A percentile compares a stretch with the other conserved stretches of the same genome.
phyloP scores from a whole-genome alignment of 192 early-diverging fungal species.

The Globomyces pollinis-pini region DNA sequence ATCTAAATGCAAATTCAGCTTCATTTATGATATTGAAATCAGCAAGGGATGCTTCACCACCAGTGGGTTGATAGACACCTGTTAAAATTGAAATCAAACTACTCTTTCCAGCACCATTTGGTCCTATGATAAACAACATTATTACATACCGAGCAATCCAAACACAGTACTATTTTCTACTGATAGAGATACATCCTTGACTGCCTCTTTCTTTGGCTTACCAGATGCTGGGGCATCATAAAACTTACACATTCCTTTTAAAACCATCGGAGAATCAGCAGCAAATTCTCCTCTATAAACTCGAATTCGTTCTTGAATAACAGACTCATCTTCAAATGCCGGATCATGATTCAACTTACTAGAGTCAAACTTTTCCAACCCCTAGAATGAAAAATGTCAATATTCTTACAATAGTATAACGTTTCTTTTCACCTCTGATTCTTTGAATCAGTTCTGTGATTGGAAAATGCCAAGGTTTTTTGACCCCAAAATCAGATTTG shows the following conservation, averaged over 20 bases:
- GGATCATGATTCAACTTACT: conserved; percentile 7
- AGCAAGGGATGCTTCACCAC: conserved; percentile 47
- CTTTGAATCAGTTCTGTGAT: not conserved
- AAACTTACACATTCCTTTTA: conserved; percentile 55
- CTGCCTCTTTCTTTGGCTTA: conserved; percentile 31
- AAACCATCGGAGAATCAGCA: conserved; percentile 27
- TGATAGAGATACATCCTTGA: conserved; percentile 56
- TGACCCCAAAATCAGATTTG: conserved; percentile 4
- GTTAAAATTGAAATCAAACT: conserved; percentile 63
- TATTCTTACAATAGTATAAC: too few species aligned
- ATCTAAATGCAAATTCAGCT: conserved; percentile 20
- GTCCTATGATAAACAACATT: too few species aligned
- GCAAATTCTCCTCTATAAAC: conserved; percentile 33
- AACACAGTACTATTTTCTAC: conserved; percentile 34
- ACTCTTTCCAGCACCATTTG: conserved; percentile 64
- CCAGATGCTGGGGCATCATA: conserved; percentile 34
- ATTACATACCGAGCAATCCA: conserved; percentile 44
- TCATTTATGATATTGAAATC: conserved; percentile 41
- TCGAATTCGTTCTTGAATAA: conserved; percentile 43
- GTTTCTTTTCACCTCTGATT: not conserved
- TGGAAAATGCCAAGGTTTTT: conserved; percentile 11
- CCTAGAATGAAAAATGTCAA: not conserved
- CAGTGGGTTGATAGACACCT: conserved; percentile 47
- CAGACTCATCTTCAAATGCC: conserved; percentile 48
- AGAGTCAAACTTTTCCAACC: not conserved